These are phyloP conservation scores for Cornus controversa DNA, from an alignment of 148 eudicot species.

Conservation along the genomic window DNA sequence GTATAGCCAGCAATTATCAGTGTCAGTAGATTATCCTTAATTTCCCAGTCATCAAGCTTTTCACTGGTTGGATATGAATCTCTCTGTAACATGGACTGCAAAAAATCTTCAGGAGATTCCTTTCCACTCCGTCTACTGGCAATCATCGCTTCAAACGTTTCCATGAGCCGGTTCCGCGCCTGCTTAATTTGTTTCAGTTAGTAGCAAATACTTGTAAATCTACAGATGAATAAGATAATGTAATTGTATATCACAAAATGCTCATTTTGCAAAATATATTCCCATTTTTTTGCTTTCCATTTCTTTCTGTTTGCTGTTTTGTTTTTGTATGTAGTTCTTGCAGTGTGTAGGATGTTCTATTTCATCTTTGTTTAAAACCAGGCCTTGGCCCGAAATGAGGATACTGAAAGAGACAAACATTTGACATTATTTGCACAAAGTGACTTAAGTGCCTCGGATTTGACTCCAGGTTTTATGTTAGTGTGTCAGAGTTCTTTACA, in stretches of 20 bases:
- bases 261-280: not conserved
- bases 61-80: slow-evolving; percentile 26
- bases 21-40: slow-evolving; percentile 35
- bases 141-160: slow-evolving; percentile 22
- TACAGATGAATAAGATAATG: too few relatives aligned
- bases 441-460: too few relatives aligned
- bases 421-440: too few relatives aligned
- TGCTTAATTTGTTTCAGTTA: not conserved
- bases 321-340: too few relatives aligned
- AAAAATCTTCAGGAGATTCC: slow-evolving; percentile 25
- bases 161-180: slow-evolving; percentile 30
- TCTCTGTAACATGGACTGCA: slow-evolving; percentile 27
- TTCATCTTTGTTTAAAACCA: too few relatives aligned
- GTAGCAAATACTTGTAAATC: not conserved
- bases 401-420: too few relatives aligned
- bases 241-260: not conserved
- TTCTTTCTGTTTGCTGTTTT: too few relatives aligned
- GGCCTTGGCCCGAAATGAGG: too few relatives aligned
- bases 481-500: too few relatives aligned
- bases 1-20: slow-evolving; percentile 32
- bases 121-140: slow-evolving; percentile 18
- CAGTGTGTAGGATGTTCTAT: not conserved
- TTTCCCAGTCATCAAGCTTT: slow-evolving; percentile 30
- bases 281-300: not conserved
- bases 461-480: too few relatives aligned